Evolutionary conservation across 495 filamentous ascomycete species (phyloP), one percentile per base, ranked within the genome.

Genomic region (Penicillium samsonianum): DNA sequence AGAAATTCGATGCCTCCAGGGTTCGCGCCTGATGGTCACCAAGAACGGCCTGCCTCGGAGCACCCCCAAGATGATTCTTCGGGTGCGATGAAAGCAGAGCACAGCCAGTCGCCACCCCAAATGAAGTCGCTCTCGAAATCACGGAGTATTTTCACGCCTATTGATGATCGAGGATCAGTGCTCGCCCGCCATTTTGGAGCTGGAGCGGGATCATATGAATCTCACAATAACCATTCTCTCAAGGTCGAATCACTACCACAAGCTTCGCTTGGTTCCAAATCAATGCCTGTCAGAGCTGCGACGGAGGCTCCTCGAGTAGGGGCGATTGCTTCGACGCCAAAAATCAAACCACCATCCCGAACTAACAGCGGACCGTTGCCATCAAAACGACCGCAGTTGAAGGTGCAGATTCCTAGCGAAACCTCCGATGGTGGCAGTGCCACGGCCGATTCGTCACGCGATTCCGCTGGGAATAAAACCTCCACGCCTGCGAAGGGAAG

Each of bases 71-170:
- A 84, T 31, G 74, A 67, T 67, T 68, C 65, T 57, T 60, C 65
- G 62, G 73, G 63, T 64, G 62, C 45, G 44, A 46, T 70, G 58
- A 82, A 77, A 61, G 38, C 35, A 43, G 80, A 78, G 47, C 73
- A 66, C n/a, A 74, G 68, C 55, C 81, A 83, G 57, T 80, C 78
- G 5, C 80, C 80, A 44, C 80, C 70, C 62, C 78, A 77, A 74
- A 79, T 78, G 20, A 92, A 90, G 67, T 87, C 89, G 23, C 72
- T 89, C n/a, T 84, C 86, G 19, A 92, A 93, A 70, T 89, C 88
- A 8, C 87, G 91, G 55, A 96, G 92, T 71, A 98, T 98, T 51
- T 98, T 96, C 64, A 98, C 94, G 1, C 94, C 94, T 2, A 96
- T 98, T 55, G 94, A 96, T 62, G 93, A 96, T 67, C 90, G 87